These are phyloP conservation scores for Debaryomyces coudertii DNA, from an alignment of 1,139 yeast species.

Conservation along the genomic window DNA sequence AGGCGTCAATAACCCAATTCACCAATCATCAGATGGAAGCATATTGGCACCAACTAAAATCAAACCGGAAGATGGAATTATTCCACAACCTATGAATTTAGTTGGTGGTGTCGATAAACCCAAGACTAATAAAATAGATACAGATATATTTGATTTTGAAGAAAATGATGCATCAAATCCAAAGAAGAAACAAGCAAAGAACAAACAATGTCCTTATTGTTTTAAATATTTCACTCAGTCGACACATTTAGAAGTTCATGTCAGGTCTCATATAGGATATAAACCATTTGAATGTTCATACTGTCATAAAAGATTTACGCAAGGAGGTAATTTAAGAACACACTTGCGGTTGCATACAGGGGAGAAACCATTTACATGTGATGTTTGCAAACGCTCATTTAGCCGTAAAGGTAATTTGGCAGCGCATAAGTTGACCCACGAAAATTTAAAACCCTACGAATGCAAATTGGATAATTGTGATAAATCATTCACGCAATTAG, in stretches of 20 bases:
- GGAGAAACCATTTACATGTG: constrained; percentile 83
- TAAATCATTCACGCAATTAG: constrained; percentile 87
- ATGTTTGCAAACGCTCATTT: constrained; percentile 70
- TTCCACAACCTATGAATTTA: constrained; percentile 67
- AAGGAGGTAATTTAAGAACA: constrained; percentile 88
- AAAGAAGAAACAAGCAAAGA: constrained; percentile 45
- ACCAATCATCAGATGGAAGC: constrained; percentile 66
- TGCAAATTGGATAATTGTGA: constrained; percentile 83
- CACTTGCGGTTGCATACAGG: constrained; percentile 91
- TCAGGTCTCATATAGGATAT: constrained; percentile 74
- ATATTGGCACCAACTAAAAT: constrained; percentile 36
- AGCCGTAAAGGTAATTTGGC: constrained; percentile 90
- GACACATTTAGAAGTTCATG: constrained; percentile 78
- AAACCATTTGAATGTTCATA: constrained; percentile 80
- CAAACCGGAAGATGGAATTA: constrained; percentile 30
- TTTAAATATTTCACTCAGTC: constrained; percentile 70
- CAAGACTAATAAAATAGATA: constrained; percentile 29
- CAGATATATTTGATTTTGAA: constrained; percentile 16
- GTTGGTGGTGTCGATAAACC: constrained; percentile 87
- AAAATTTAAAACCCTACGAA: constrained; percentile 73
- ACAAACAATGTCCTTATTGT: constrained; percentile 72
- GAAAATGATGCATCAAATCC: constrained; percentile 24
- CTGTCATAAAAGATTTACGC: constrained; percentile 84
- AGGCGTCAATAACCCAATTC: constrained; percentile 63
- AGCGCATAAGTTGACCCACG: constrained; percentile 83